Evolutionary conservation across 306 rosid genomes (phyloP), one percentile per base, ranked within the genome.

Genomic region (Lupinus albus): DNA sequence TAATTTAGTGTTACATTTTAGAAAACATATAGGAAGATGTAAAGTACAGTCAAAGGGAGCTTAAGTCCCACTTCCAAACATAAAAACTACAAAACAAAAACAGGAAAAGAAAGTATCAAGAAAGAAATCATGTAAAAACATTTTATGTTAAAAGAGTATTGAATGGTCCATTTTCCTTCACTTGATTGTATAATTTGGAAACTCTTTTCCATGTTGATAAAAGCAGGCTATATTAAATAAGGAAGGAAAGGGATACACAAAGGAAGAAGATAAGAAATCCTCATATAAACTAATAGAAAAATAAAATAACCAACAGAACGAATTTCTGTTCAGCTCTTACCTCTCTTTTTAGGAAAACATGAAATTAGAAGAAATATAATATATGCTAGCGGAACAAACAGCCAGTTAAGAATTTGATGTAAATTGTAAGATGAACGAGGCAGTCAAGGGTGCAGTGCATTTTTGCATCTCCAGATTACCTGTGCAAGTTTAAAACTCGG

Each of bases 401-500:
- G 63, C 49, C 16, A 45, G 49, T 28, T 15, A 74, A 73, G 47
- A 77, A 65, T 41, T 46, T 59, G 44, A 2, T 44, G 42, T 35
- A 38, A 70, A 66, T 21, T 41, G 50, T 57, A 64, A 52, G 60
- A 63, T 49, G 8, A 78, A 67, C 64, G 52, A 47, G 73, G 35
- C 67, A 41, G 72, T 36, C 73, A 6, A 32, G 5, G 12, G 46
- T 15, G 33, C 20, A 20, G 61, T 72, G 59, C 66, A 56, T 47
- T 18, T 13, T 64, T 62, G 59, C 74, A 35, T 57, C 55, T 51
- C 75, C 46, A 68, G 45, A 76, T 76, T 86, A 94, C 99, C 99
- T 94, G 99, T 30, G 97, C 99, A 81, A 88, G 97, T 87, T 91
- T 94, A 85, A 94, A 94, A 84, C 92, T 88, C 7, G 97, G 89